Evolutionary conservation across 257 asterid species (phyloP).

Genomic region (Mentha longifolia): DNA sequence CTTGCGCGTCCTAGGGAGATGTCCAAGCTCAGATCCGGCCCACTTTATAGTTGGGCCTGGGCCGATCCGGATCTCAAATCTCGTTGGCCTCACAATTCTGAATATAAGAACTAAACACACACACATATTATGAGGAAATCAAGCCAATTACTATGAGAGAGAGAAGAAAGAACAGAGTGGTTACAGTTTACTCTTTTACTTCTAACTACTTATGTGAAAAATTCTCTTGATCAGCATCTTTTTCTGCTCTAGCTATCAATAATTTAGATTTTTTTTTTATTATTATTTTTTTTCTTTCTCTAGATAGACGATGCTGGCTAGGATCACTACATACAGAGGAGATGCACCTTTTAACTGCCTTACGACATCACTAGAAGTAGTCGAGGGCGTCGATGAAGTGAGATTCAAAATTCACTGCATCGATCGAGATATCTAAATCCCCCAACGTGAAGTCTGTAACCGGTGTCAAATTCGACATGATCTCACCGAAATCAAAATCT

Average conservation of each 20-base stretch:
- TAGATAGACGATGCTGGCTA: constrained; percentile 36
- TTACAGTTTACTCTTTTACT: constrained; percentile 18
- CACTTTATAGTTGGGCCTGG: no score
- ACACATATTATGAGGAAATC: no score
- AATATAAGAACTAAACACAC: no score
- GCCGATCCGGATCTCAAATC: no score
- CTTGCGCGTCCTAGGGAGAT: no score
- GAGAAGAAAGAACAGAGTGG: background rate
- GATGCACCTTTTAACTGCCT: background rate
- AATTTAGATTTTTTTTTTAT: no score
- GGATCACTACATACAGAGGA: constrained; percentile 27
- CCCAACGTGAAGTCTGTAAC: constrained; percentile 38
- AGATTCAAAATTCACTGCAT: constrained; percentile 45
- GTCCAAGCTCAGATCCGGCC: no score
- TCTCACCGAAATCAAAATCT: constrained; percentile 54
- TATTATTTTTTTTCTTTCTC: no score
- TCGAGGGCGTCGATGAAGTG: constrained; percentile 41
- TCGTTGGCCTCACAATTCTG: no score
- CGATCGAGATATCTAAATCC: constrained; percentile 46
- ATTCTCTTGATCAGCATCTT: constrained; percentile 15
- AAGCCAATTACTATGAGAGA: no score
- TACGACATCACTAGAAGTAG: constrained; percentile 26
- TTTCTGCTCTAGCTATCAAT: constrained; percentile 20
- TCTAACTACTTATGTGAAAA: constrained; percentile 21
- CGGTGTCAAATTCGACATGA: constrained; percentile 57